Evolutionary conservation across 805 yeast species (phyloP).

Genomic region (Metschnikowia kofuensis): DNA sequence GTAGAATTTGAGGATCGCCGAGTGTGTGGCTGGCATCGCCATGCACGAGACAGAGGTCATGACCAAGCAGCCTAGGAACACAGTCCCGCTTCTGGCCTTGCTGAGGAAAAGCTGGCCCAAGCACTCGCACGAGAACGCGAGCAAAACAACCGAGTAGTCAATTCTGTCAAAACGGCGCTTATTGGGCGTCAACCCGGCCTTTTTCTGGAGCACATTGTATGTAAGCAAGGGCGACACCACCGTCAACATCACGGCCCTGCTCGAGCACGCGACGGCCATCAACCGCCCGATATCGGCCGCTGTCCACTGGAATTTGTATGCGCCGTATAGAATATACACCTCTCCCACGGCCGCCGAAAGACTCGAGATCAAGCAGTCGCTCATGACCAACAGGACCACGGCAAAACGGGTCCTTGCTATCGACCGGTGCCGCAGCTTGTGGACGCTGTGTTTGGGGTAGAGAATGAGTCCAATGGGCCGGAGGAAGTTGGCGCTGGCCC

Average conservation of each 20-base stretch:
- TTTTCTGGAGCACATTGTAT: slow-evolving; percentile 32
- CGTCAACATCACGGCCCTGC: slow-evolving; percentile 48
- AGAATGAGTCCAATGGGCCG: slow-evolving; percentile 54
- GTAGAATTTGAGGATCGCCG: slow-evolving; percentile 58
- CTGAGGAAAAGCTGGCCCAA: slow-evolving; percentile 36
- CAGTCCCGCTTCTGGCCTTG: slow-evolving; percentile 23
- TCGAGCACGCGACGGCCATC: slow-evolving; percentile 48
- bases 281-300: slow-evolving; percentile 54
- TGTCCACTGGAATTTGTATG: slow-evolving; percentile 51
- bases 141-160: slow-evolving; percentile 39
- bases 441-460: slow-evolving; percentile 44
- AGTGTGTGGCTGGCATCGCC: slow-evolving; percentile 50
- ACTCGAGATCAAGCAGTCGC: slow-evolving; percentile 41
- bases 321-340: slow-evolving; percentile 50
- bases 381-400: slow-evolving; percentile 43
- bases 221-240: slow-evolving; percentile 48
- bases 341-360: slow-evolving; percentile 39
- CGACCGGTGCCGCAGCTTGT: slow-evolving; percentile 17
- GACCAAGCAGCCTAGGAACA: slow-evolving; percentile 31
- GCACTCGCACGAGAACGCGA: slow-evolving; percentile 36
- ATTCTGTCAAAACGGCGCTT: slow-evolving; percentile 47
- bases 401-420: slow-evolving; percentile 23
- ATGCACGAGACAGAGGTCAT: slow-evolving; percentile 43
- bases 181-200: slow-evolving; percentile 28
- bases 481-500: slow-evolving; percentile 22